Conservation (phyloP, 2,329 filamentous ascomycete species). For the Trichoderma lentiforme region DNA sequence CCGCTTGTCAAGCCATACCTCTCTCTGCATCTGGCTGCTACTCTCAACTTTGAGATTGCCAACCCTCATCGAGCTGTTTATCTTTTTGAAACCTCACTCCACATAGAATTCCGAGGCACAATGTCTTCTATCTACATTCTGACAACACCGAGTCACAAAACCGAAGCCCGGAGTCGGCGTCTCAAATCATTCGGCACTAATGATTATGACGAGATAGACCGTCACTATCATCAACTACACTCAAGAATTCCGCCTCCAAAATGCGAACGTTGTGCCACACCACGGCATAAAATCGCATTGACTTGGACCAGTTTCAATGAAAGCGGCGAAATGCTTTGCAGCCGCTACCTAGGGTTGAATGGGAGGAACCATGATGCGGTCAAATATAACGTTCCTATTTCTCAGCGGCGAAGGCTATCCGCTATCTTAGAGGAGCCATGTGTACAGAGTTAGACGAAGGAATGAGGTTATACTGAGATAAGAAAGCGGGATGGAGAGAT, state of each 20-base stretch:
- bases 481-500: neutral
- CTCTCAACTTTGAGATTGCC: neutral
- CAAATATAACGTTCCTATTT: neutral
- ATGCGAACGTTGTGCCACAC: conserved; percentile 26
- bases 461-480: neutral
- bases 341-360: neutral
- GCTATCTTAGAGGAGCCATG: neutral
- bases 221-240: conserved; percentile 19
- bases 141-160: conserved; percentile 27
- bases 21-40: neutral
- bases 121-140: conserved; percentile 31
- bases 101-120: neutral
- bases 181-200: conserved; percentile 24
- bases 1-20: neutral
- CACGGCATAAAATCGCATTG: conserved; percentile 22
- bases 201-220: conserved; percentile 19
- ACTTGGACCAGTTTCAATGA: conserved; percentile 21
- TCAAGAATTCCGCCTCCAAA: conserved; percentile 22
- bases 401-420: neutral
- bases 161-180: conserved; percentile 28
- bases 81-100: neutral
- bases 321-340: conserved; percentile 15
- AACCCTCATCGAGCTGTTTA: neutral
- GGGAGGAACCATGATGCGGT: neutral
- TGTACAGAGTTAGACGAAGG: neutral